phyloP scores from a whole-genome alignment of 345 rosid species.

The Odontarrhena argentea region DNA sequence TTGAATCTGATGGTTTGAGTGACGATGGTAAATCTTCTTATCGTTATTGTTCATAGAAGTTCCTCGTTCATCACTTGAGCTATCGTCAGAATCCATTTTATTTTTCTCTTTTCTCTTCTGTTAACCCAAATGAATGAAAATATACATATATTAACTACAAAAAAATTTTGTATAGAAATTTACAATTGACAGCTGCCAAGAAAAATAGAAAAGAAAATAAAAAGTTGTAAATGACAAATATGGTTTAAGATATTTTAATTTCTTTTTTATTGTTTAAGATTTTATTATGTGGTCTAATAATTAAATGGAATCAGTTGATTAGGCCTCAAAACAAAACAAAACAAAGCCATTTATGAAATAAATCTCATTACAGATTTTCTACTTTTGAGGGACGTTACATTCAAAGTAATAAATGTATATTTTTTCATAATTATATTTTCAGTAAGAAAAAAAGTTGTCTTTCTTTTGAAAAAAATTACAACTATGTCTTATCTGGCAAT shows the following conservation, averaged over 20 bases:
- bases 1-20: conserved; percentile 51
- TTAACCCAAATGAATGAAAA: conserved; percentile 4
- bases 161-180: conserved; percentile 21
- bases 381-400: conserved; percentile 29
- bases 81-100: conserved; percentile 37
- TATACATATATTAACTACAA: background rate
- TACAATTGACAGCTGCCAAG: background rate
- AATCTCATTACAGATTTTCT: conserved; percentile 33
- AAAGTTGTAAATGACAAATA: background rate
- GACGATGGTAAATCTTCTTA: conserved; percentile 52
- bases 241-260: background rate
- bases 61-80: conserved; percentile 54
- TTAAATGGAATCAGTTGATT: background rate
- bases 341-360: conserved; percentile 37
- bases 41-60: conserved; percentile 16
- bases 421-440: background rate
- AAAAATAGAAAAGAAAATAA: background rate
- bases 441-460: too few species aligned
- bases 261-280: background rate
- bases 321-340: conserved; percentile 1
- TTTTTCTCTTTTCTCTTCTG: background rate
- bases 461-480: conserved; percentile 1
- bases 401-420: background rate
- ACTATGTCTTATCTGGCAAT: background rate
- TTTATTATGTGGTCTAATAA: background rate